These are phyloP conservation scores for Volvox africanus DNA, from an alignment of 139 green algal genomes.

Conservation along the genomic window DNA sequence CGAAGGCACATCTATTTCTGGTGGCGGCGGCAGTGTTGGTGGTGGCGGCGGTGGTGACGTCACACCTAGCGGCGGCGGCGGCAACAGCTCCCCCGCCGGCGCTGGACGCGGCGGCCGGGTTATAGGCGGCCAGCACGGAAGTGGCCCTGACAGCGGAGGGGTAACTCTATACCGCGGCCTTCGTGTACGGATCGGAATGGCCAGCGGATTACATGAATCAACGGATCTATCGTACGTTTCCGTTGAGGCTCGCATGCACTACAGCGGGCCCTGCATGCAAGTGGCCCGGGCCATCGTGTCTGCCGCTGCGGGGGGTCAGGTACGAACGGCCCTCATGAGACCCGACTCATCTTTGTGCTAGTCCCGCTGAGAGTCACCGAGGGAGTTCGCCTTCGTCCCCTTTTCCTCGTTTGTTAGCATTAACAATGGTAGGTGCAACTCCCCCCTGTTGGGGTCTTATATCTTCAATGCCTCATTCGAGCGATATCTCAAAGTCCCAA, in stretches of 20 bases:
- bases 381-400: no score
- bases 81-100: background rate
- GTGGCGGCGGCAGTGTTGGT: background rate
- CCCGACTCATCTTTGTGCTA: no score
- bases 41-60: background rate
- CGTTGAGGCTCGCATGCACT: background rate
- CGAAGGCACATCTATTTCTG: background rate
- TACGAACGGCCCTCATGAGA: no score
- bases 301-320: background rate
- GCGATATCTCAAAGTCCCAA: no score
- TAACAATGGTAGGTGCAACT: no score
- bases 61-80: no score
- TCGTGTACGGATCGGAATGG: constrained; percentile 11
- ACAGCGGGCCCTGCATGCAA: constrained; percentile 18
- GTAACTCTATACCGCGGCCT: constrained; percentile 1
- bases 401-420: no score
- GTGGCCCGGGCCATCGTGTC: background rate
- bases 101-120: background rate
- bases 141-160: background rate
- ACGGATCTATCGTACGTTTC: constrained; percentile 8
- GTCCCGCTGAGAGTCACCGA: no score
- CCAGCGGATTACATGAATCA: background rate
- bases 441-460: no score
- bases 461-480: no score
- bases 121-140: background rate